phyloP scores from a whole-genome alignment of 495 filamentous ascomycete genomes.

The Xanthoparmelia taractica region DNA sequence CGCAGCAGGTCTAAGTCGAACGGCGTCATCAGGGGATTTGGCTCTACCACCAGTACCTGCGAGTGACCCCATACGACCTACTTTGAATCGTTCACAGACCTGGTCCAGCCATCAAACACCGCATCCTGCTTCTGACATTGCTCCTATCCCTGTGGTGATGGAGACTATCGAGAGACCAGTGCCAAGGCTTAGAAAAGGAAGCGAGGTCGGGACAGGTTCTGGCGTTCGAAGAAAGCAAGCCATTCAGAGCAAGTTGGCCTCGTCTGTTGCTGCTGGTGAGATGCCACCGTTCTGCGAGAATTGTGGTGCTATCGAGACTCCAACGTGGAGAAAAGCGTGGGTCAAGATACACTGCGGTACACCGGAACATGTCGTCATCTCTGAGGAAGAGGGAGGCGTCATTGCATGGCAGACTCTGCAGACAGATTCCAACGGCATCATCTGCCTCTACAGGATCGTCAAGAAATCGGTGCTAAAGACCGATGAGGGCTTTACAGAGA shows the following conservation, averaged over 20 bases:
- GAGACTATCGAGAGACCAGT: slow-evolving; percentile 13
- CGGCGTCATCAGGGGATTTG: slow-evolving; percentile 32
- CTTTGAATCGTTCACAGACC: slow-evolving; percentile 40
- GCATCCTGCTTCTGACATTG: slow-evolving; percentile 23
- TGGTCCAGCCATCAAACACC: slow-evolving; percentile 34
- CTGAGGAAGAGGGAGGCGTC: slow-evolving; percentile 56
- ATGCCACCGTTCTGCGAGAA: slow-evolving; percentile 82
- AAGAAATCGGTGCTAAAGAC: slow-evolving; percentile 67
- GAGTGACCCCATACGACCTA: slow-evolving; percentile 49
- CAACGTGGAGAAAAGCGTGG: slow-evolving; percentile 90
- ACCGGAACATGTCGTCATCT: slow-evolving; percentile 55
- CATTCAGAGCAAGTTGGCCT: slow-evolving; percentile 58
- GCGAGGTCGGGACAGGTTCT: slow-evolving; percentile 32
- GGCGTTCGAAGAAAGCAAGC: slow-evolving; percentile 44
- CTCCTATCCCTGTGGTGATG: slow-evolving; percentile 4
- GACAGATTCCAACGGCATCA: slow-evolving; percentile 49
- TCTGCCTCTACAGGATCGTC: slow-evolving; percentile 57
- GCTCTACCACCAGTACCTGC: slow-evolving; percentile 43
- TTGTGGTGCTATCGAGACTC: slow-evolving; percentile 89
- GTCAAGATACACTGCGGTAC: slow-evolving; percentile 55
- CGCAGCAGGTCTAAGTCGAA: slow-evolving; percentile 18
- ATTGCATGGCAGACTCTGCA: slow-evolving; percentile 59
- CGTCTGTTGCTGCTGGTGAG: slow-evolving; percentile 59
- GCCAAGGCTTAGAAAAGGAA: slow-evolving; percentile 16
- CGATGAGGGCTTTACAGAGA: slow-evolving; percentile 56